Percentiles rank a stretch among this genome's conserved stretches.
phyloP scores from a whole-genome alignment of 768 basidiomycete genomes.

The Pleurotus eryngii region DNA sequence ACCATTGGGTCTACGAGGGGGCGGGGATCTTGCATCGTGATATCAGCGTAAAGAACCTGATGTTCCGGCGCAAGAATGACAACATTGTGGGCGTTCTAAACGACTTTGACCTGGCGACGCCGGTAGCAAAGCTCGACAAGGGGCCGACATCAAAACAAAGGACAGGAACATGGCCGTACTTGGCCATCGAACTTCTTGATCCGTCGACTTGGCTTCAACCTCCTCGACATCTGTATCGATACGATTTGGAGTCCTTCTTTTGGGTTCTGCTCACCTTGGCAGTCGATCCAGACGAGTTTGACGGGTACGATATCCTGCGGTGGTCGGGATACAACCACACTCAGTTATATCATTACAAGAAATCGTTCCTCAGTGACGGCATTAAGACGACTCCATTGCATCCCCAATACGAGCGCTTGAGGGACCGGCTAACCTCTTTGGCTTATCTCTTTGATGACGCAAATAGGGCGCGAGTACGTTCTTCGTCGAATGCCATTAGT shows the following conservation, averaged over 20 bases:
- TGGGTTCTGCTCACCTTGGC: not conserved
- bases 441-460: not conserved
- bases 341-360: too few species aligned
- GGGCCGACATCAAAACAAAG: not conserved
- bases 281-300: not conserved
- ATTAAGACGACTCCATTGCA: too few species aligned
- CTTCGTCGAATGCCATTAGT: not conserved
- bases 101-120: conserved; percentile 1
- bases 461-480: not conserved
- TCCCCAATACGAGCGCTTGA: too few species aligned
- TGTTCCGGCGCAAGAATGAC: not conserved
- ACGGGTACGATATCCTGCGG: not conserved
- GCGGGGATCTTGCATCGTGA: not conserved
- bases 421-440: not conserved
- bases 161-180: not conserved
- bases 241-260: conserved; percentile 4
- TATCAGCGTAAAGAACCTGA: not conserved
- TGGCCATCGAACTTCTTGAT: not conserved
- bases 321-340: not conserved
- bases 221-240: not conserved
- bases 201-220: not conserved
- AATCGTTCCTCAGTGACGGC: too few species aligned
- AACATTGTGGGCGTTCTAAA: not conserved
- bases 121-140: not conserved
- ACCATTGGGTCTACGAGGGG: not conserved